Conservation (phyloP, 805 yeast genomes). For the Henningerozyma blattae region DNA sequence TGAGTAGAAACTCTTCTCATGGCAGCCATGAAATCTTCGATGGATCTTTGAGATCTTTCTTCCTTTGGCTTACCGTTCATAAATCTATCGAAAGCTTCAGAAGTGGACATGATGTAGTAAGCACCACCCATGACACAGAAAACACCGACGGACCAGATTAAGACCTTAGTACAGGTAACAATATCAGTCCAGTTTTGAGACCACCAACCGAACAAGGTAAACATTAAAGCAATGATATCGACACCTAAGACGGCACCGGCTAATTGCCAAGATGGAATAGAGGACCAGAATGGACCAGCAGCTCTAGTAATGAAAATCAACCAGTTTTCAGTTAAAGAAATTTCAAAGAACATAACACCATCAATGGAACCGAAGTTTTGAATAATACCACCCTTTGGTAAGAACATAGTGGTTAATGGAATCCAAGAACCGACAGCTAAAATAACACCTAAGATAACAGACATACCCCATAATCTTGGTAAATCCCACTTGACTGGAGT, state of each 20-base stretch:
- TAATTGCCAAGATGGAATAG: constrained; percentile 93
- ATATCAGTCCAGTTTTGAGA: constrained; percentile 95
- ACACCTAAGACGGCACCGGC: constrained; percentile 86
- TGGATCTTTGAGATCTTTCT: constrained; percentile 45
- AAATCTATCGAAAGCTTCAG: constrained; percentile 67
- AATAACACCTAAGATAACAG: constrained; percentile 71
- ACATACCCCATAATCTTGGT: constrained; percentile 96
- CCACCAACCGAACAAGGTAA: constrained; percentile 95
- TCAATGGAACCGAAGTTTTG: constrained; percentile 93
- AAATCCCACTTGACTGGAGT: constrained; percentile 93
- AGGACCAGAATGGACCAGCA: constrained; percentile 97
- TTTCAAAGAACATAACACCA: constrained; percentile 88
- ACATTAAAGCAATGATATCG: constrained; percentile 85
- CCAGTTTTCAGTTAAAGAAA: constrained; percentile 94
- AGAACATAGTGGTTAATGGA: constrained; percentile 87
- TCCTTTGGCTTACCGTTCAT: constrained; percentile 75
- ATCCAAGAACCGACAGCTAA: constrained; percentile 93
- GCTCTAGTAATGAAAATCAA: constrained; percentile 94
- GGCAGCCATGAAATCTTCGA: constrained; percentile 75
- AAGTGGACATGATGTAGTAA: constrained; percentile 82
- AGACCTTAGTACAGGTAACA: constrained; percentile 86
- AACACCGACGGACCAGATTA: constrained; percentile 93
- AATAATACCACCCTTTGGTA: constrained; percentile 84
- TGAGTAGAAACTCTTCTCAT: constrained; percentile 86
- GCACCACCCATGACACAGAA: constrained; percentile 96